phyloP scores from a whole-genome alignment of 305 asterid genomes.

The Euphrasia arctica region DNA sequence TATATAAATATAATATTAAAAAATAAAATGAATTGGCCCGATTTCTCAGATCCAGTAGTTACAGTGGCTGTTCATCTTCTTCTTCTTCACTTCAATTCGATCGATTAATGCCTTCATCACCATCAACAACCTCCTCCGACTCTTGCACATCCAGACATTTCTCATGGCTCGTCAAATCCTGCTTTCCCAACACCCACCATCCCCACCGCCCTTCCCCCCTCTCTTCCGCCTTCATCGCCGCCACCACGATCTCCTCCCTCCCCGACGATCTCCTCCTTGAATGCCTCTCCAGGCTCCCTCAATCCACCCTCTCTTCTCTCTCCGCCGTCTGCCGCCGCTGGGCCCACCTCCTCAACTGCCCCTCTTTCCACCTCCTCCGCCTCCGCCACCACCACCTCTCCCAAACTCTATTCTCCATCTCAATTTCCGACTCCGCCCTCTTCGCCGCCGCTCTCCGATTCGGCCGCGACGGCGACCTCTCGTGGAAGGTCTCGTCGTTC shows the following conservation, averaged over 20 bases:
- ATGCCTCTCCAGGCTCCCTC: constrained; percentile 5
- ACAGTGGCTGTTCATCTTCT: no score
- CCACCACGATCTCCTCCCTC: constrained; percentile 10
- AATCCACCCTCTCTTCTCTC: constrained; percentile 1
- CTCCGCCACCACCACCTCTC: constrained; percentile 7
- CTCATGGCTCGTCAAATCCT: constrained; percentile 10
- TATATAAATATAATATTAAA: no score
- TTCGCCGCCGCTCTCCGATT: constrained; percentile 11
- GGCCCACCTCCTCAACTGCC: constrained; percentile 13
- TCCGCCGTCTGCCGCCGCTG: constrained; percentile 13
- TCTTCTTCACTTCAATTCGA: not conserved
- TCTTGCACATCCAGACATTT: not conserved
- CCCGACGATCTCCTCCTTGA: constrained; percentile 11
- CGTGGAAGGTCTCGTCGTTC: constrained; percentile 3
- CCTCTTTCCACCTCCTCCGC: constrained; percentile 11
- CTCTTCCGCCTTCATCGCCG: not conserved
- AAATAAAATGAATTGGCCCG: no score
- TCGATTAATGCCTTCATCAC: not conserved
- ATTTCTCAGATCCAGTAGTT: no score
- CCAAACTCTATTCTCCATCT: not conserved
- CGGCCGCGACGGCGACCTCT: not conserved
- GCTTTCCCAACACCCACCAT: not conserved
- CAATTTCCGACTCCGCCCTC: constrained; percentile 3
- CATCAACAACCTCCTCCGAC: not conserved
- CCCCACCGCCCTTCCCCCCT: constrained; percentile 11